Conservation (phyloP, 768 basidiomycete genomes). For the Porphyrellus cyaneotinctus region DNA sequence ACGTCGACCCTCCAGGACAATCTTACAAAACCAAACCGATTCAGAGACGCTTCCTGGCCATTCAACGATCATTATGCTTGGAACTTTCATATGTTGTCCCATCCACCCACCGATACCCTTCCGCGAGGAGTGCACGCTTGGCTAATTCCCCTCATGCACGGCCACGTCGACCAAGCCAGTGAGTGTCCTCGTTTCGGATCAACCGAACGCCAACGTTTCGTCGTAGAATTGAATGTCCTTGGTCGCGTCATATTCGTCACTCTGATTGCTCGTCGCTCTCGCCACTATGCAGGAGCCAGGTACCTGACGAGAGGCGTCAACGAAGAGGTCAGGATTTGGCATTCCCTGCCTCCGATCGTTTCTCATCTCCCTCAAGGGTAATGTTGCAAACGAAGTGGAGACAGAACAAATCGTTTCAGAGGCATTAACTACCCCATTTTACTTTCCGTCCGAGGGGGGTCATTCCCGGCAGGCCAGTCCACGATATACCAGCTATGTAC, state of each 20-base stretch:
- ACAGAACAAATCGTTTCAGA: conserved; percentile 97
- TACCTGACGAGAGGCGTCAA: conserved; percentile 95
- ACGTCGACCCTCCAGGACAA: conserved; percentile 96
- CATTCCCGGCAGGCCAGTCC: conserved; percentile 62
- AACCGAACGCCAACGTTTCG: background rate
- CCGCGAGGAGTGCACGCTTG: conserved; percentile 60
- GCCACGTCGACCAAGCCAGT: conserved; percentile 99
- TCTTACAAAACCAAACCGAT: conserved; percentile 56
- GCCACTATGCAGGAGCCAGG: conserved; percentile 93
- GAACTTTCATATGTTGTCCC: conserved; percentile 85
- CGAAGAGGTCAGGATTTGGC: conserved; percentile 56
- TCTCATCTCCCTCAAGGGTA: conserved; percentile 54
- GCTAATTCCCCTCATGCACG: conserved; percentile 90
- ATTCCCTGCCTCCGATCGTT: background rate
- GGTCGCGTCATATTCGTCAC: conserved; percentile 90
- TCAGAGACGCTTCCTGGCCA: conserved; percentile 46
- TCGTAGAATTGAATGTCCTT: conserved; percentile 82
- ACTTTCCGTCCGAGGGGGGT: conserved; percentile 49
- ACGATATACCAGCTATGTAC: conserved; percentile 92
- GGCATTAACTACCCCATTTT: conserved; percentile 84
- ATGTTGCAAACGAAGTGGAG: conserved; percentile 98
- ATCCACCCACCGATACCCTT: conserved; percentile 51
- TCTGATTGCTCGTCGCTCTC: conserved; percentile 89
- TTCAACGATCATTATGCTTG: conserved; percentile 91
- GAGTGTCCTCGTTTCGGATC: conserved; percentile 29